Base-by-base conservation (phyloP, 169 alveolate species). In the Plasmodium vivax region DNA sequence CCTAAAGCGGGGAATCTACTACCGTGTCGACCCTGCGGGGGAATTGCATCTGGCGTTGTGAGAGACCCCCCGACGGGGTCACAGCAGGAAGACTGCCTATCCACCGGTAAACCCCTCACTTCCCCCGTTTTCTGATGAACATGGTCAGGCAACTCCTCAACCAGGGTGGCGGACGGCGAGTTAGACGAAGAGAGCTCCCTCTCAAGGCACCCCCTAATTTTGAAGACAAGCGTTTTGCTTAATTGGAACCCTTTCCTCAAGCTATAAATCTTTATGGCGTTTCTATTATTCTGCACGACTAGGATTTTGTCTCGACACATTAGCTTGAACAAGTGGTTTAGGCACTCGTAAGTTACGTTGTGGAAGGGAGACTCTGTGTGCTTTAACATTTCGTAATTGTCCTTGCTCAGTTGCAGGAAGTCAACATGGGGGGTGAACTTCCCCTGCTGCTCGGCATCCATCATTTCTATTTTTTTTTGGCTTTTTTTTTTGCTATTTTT, bases 341-440 rank as follows among this genome's bases (percentile, higher is more conserved):
- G 2, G 16, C 38, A 62, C 58, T 90, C 94, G 56, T 90, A 8
- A 0, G 94, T 68, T 1, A 90, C 83, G 62, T 90, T 90, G 9
- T 36, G 10, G 43, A 58, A 90, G 34, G 12, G 9, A 23, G 90
- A 90, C 45, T 12, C 2, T 3, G 27, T n/a, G 12, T 90, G 56
- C 36, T 90, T 90, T 62, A 90, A n/a, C 27, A 90, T 30, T 47
- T 90, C 45, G 34, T 16, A 90, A 3, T 90, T 90, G 12, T 79
- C 23, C 72, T 90, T 90, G 12, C 12, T 80, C 80, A 90, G 56
- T 2, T 80, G 38, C 7, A 84, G 77, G 41, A 36, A 30, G 38
- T 30, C n/a, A 68, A 30, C 5, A 19, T n/a, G 62, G 12, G 32
- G 14, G 19, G 0, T n/a, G 14, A 8, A 6, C 23, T 82, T 77